These are phyloP conservation scores for Backusella liffmaniae DNA, from an alignment of 192 early-diverging fungal species.

Conservation along the genomic window DNA sequence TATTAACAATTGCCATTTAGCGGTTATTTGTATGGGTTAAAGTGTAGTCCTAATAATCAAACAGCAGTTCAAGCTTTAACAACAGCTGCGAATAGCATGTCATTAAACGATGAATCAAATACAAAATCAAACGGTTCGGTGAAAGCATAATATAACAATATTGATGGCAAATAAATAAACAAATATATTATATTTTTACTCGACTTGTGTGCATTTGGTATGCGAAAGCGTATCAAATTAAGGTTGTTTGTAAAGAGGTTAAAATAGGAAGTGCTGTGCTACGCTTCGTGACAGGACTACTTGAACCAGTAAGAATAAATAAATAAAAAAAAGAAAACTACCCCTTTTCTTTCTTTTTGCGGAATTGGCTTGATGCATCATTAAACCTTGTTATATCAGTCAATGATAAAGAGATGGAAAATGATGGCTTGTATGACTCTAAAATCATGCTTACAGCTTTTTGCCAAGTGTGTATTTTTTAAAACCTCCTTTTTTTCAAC, in stretches of 20 bases:
- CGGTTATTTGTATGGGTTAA: slow-evolving; percentile 20
- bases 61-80: slow-evolving; percentile 8
- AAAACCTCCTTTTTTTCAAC: no score
- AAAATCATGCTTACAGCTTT: no score
- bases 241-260: neutral
- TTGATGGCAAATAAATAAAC: neutral
- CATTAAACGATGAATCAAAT: slow-evolving; percentile 6
- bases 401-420: no score
- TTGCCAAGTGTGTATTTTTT: no score
- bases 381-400: no score
- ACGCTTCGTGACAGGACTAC: no score
- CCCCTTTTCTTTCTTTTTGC: neutral
- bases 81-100: slow-evolving; percentile 9
- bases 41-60: slow-evolving; percentile 14
- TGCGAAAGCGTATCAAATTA: neutral
- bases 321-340: neutral
- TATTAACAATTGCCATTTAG: neutral
- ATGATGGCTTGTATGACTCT: no score
- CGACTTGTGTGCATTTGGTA: no score
- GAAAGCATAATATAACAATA: neutral
- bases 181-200: neutral
- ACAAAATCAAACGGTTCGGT: slow-evolving; percentile 5
- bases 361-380: neutral
- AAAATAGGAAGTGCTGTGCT: neutral
- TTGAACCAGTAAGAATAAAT: neutral